Conservation (phyloP, 768 basidiomycete species). For the Tubosaeta brunneosetosa region DNA sequence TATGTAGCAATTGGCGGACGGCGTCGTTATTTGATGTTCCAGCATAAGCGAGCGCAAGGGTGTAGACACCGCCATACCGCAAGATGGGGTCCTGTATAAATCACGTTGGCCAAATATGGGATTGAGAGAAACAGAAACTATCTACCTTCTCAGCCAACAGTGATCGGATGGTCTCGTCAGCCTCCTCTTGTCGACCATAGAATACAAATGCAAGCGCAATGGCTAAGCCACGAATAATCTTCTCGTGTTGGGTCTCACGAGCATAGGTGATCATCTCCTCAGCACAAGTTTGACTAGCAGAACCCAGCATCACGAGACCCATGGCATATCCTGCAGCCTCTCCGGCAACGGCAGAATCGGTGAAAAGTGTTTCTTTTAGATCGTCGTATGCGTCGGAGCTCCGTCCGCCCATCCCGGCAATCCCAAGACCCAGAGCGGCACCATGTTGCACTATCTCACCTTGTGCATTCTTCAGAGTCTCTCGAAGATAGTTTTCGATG, state of each 20-base stretch:
- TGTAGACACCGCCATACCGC: conserved; percentile 97
- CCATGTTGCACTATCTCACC: conserved; percentile 95
- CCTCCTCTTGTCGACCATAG: conserved; percentile 91
- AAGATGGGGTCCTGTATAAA: conserved; percentile 81
- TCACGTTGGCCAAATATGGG: conserved; percentile 1
- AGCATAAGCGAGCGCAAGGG: conserved; percentile 92
- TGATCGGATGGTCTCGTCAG: conserved; percentile 73
- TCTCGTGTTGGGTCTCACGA: conserved; percentile 97
- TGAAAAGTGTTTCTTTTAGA: conserved; percentile 83
- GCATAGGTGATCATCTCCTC: conserved; percentile 97
- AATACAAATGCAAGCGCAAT: conserved; percentile 89
- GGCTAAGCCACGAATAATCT: conserved; percentile 94
- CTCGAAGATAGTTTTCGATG: conserved; percentile 73
- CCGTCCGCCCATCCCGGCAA: conserved; percentile 90
- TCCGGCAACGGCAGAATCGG: conserved; percentile 92
- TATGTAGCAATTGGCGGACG: conserved; percentile 85
- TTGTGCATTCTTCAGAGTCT: conserved; percentile 68
- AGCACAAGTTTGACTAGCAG: conserved; percentile 69
- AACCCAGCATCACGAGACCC: conserved; percentile 98
- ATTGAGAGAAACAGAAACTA: neutral
- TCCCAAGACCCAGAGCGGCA: conserved; percentile 93
- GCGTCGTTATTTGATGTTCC: conserved; percentile 95
- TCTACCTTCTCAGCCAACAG: conserved; percentile 83
- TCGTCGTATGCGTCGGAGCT: conserved; percentile 89
- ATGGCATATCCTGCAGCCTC: conserved; percentile 96